Evolutionary conservation across 805 yeast genomes (phyloP), one percentile per base, ranked within the genome.

Genomic region (Candida ponderosae): DNA sequence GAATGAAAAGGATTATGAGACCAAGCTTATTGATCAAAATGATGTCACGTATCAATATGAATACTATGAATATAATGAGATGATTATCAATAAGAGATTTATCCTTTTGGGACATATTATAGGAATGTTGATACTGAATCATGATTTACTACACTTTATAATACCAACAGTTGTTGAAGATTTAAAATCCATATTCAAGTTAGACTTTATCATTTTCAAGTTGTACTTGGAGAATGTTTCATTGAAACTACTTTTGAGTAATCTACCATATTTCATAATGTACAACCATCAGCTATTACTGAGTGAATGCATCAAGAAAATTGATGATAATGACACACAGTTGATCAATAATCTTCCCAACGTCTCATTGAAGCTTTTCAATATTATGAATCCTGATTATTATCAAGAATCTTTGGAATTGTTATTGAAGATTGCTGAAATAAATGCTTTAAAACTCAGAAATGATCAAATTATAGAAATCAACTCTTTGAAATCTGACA

Each of bases 81-180:
- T 35, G 13, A 31, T 24, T 11, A 18, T 17, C 5, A 23, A 36
- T 13, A 35, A 33, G 14, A 35, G 31, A 23, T 36, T 31, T 29
- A 26, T 41, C 10, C 26, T 36, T 4, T 26, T 41, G n/a, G 41
- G 44, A 15, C 39, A 38, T 15, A 33, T 40, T 4, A 11, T 41
- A 7, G 32, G 29, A n/a, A 15, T 39, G 14, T 35, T 41, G 7
- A 33, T 23, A 14, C 19, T 29, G 13, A 27, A 35, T 31, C 20
- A 33, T 32, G 18, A 30, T 26, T 15, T 24, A 11, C 32, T 41
- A 27, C 29, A 34, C 11, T 40, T 38, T 11, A 29, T 41, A n/a
- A 29, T 41, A 15, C 39, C 37, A 3, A 29, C 34, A 18, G 8
- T 41, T n/a, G 21, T 39, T 31, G n/a, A 32, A 10, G 20, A 38